Evolutionary conservation across 176 grass and related monocot genomes (phyloP), one percentile per base, ranked within the genome.

Genomic region (Triticum urartu): DNA sequence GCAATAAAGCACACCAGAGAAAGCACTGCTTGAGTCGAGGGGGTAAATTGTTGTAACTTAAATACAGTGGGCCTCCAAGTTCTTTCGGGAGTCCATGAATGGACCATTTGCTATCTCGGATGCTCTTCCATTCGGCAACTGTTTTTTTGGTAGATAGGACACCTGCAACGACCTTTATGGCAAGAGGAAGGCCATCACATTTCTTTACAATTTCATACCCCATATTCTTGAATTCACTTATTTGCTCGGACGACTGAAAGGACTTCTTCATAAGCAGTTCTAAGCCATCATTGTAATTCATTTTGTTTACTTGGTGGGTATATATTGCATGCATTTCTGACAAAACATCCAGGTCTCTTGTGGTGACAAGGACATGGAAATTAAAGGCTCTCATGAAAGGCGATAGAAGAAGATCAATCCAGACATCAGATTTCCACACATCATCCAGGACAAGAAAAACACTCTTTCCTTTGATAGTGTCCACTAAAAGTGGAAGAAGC

Each of bases 1-100:
- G 87, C 68, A 82, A 40, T n/a, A 92, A 65, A 25, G 84, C 83
- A 20, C 72, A 89, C 24, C 72, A 85, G 4, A 94, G 60, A 28
- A 94, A 94, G 42, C 93, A 94, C 1, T 77, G 72, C 28, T 94
- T 94, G 0, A 94, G 71, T n/a, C 79, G 24, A 6, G 71, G 54
- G 32, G 78, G 39, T 5, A 94, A 61, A n/a, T 94, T 22, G 0
- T 22, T 88, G 6, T 88, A 94, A 12, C 93, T 94, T 64, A 94
- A 45, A 65, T 88, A 94, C 0, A 94, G n/a, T 8, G 82, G 24
- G 0, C 74, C 77, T 22, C 4, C 50, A 1, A 90, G 1, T 65
- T 74, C 87, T 8, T 78, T 0, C 0, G 92, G 77, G 45, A 89
- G 79, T 34, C 59, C 79, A 17, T 52, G 14, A 22, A 36, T 18